Conservation (phyloP, 2,329 filamentous ascomycete genomes). For the Lecanosticta acicola region DNA sequence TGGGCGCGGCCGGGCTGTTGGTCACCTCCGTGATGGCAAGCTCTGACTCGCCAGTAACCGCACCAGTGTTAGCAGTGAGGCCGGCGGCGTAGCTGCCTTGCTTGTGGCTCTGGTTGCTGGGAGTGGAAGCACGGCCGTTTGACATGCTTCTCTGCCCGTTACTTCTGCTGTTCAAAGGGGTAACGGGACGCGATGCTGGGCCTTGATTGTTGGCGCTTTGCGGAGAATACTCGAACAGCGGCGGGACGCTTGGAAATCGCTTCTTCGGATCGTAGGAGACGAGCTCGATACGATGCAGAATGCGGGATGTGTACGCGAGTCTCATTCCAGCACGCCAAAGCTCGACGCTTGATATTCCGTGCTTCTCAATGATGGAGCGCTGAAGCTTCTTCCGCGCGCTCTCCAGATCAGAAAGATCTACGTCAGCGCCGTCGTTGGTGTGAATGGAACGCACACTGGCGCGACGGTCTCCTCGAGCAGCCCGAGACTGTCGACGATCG, state of each 20-base stretch:
- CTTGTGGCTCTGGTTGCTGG: conserved; percentile 2
- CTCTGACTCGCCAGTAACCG: conserved; percentile 19
- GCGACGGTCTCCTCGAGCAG: conserved; percentile 16
- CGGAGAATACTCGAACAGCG: neutral
- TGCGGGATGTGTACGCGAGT: conserved; percentile 29
- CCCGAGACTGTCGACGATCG: conserved; percentile 16
- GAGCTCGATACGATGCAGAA: conserved; percentile 25
- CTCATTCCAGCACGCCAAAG: conserved; percentile 36
- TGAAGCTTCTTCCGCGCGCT: conserved; percentile 38
- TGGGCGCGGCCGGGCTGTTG: conserved; percentile 25
- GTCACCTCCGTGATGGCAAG: conserved; percentile 26
- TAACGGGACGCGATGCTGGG: neutral
- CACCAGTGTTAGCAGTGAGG: conserved; percentile 17
- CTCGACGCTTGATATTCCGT: conserved; percentile 30
- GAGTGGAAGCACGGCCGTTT: neutral
- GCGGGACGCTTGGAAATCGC: too few relatives aligned
- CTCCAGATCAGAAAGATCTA: conserved; percentile 30
- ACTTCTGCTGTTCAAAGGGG: neutral
- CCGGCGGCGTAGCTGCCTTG: conserved; percentile 27
- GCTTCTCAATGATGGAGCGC: conserved; percentile 33
- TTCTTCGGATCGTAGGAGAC: conserved; percentile 6
- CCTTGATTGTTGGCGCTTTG: neutral
- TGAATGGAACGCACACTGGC: conserved; percentile 25
- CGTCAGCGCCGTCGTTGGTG: conserved; percentile 21
- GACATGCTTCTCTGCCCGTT: neutral